phyloP scores from a whole-genome alignment of 176 grass and related monocot genomes.

The Calamus simplicifolius region DNA sequence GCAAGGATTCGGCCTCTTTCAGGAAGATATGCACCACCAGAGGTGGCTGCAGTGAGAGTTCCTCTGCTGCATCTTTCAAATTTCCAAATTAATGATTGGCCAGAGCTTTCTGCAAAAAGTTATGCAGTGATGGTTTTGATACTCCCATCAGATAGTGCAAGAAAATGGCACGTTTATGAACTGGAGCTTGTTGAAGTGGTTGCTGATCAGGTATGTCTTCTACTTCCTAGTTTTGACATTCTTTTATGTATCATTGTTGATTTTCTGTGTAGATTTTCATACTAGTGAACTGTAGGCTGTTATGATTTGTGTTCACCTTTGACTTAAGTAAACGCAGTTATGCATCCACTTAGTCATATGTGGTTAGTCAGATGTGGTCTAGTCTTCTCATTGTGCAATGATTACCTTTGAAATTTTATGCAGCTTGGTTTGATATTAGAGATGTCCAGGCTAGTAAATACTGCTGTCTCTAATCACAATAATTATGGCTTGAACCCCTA shows the following conservation, averaged over 20 bases:
- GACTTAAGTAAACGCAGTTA: no score
- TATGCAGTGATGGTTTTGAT: conserved; percentile 61
- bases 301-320: no score
- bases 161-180: conserved; percentile 45
- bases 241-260: neutral
- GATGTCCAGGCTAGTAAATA: no score
- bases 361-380: no score
- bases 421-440: no score
- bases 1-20: conserved; percentile 45
- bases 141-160: conserved; percentile 43
- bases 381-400: no score
- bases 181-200: conserved; percentile 53
- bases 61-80: conserved; percentile 42
- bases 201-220: conserved; percentile 40
- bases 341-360: no score
- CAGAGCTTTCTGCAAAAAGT: conserved; percentile 33
- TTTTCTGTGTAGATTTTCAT: neutral
- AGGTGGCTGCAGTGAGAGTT: conserved; percentile 41
- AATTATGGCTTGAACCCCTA: no score
- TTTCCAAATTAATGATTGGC: conserved; percentile 57
- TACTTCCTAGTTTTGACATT: neutral
- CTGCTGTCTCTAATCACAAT: no score
- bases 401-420: no score
- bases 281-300: no score
- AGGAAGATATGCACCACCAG: conserved; percentile 37